Evolutionary conservation across 768 basidiomycete genomes (phyloP), one percentile per base, ranked within the genome.

Genomic region (Lentinula guzmanii): DNA sequence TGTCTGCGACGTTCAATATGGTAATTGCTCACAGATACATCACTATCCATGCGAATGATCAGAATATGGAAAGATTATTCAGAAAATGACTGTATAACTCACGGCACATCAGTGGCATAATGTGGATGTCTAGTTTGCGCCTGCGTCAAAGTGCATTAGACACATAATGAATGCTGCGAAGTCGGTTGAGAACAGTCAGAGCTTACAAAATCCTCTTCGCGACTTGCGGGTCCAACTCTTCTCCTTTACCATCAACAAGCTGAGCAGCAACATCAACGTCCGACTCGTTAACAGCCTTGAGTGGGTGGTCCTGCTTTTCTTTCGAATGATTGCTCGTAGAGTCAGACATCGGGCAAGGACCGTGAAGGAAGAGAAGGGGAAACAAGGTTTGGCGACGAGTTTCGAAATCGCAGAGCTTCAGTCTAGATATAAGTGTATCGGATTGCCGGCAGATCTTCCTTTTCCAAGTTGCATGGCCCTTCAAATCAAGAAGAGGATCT

Each of bases 31-130:
- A 88, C 87, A 87, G 73, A 69, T 88, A 89, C 78, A 88, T 79
- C 69, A 84, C 86, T 86, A 64, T 10, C 10, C 37, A 21, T 21
- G 21, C 21, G 21, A 21, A 62, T 9, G 11, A n/a, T 13, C 42
- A 61, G 56, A 48, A 58, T 68, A 59, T 63, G 58, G 52, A 35
- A 46, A 43, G 4, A 35, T 37, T 8, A 39, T 18, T 55, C 24
- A 2, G 24, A 24, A 24, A 46, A 65, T 63, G 67, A 64, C 52
- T 39, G 33, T 50, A 2, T 42, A 61, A 84, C 90, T 70, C 68
- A 91, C 89, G 72, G 70, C 89, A 89, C 90, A 91, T 91, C 58
- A 92, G 76, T 51, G 90, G 90, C 85, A 92, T 84, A 57, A 92
- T 75, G 69, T 89, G 82, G 74, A 74, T 76, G 70, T 91, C 90